Evolutionary conservation across 2,329 filamentous ascomycete species (phyloP).

Genomic region (Aureobasidium sp.): DNA sequence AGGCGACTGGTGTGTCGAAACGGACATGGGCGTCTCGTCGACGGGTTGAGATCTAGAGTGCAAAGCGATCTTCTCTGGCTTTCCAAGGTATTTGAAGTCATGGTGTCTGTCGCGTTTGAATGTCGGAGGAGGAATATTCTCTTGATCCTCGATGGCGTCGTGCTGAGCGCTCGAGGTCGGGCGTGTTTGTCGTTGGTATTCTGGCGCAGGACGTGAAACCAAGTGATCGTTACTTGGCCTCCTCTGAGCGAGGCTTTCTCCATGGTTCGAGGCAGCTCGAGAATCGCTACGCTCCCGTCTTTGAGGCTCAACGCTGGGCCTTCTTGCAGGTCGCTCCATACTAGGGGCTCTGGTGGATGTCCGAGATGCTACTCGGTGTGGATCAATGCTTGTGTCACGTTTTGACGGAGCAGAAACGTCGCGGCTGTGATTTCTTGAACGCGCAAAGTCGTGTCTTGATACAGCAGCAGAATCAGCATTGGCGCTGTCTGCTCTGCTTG

Average conservation of each 20-base stretch:
- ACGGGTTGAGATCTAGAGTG: conserved; percentile 36
- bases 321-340: conserved; percentile 21
- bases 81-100: conserved; percentile 47
- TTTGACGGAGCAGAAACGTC: conserved; percentile 21
- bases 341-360: conserved; percentile 25
- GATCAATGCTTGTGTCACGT: conserved; percentile 20
- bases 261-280: background rate
- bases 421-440: conserved; percentile 19
- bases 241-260: background rate
- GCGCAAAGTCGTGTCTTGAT: conserved; percentile 29
- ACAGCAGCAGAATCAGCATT: conserved; percentile 23
- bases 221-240: conserved; percentile 21
- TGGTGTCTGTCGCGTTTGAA: conserved; percentile 56
- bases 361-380: conserved; percentile 24
- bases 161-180: conserved; percentile 44
- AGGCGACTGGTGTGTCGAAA: conserved; percentile 24
- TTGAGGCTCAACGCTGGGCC: conserved; percentile 20
- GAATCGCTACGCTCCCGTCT: conserved; percentile 9
- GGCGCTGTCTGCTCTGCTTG: conserved; percentile 25
- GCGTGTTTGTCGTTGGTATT: conserved; percentile 40
- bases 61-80: conserved; percentile 46
- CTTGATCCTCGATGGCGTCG: conserved; percentile 65
- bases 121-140: conserved; percentile 69
- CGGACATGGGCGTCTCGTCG: conserved; percentile 33
- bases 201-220: conserved; percentile 17